Evolutionary conservation across 2,329 filamentous ascomycete species (phyloP).

Genomic region (Colletotrichum limetticola): DNA sequence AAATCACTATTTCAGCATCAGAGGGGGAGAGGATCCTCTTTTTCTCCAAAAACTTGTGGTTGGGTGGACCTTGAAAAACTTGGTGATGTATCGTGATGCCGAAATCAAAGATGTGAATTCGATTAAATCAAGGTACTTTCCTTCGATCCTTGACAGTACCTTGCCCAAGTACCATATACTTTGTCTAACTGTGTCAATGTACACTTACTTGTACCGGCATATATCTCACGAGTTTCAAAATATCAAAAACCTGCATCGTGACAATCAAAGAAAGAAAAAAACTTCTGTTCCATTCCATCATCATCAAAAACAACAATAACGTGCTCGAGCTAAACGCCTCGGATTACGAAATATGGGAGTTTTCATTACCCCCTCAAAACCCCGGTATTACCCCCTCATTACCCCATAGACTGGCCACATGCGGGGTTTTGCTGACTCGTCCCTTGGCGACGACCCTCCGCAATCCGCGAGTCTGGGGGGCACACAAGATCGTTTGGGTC

Average conservation of each 20-base stretch:
- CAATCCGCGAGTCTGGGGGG: conserved; percentile 26
- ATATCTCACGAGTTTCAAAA: neutral
- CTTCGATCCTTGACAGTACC: neutral
- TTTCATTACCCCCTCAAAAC: conserved; percentile 35
- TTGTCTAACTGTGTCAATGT: neutral
- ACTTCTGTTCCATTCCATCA: neutral
- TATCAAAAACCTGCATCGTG: conserved; percentile 6
- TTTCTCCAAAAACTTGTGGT: conserved; percentile 12
- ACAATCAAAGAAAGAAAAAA: neutral
- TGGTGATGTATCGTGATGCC: neutral
- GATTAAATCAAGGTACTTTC: neutral
- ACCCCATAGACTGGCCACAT: conserved; percentile 35
- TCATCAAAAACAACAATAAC: conserved; percentile 19
- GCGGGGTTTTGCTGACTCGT: conserved; percentile 33
- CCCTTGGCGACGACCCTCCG: conserved; percentile 15
- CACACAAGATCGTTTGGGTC: conserved; percentile 8
- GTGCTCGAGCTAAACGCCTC: conserved; percentile 30
- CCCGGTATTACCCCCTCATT: conserved; percentile 35
- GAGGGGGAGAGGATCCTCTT: conserved; percentile 9
- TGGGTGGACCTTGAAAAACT: neutral
- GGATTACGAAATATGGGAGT: conserved; percentile 33
- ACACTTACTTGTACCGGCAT: neutral
- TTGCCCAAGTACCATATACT: neutral
- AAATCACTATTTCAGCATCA: neutral
- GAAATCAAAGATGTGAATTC: neutral